Evolutionary conservation across 208 protist species (phyloP), one percentile per base, ranked within the genome.

Genomic region (Wallacemonas rigidus): DNA sequence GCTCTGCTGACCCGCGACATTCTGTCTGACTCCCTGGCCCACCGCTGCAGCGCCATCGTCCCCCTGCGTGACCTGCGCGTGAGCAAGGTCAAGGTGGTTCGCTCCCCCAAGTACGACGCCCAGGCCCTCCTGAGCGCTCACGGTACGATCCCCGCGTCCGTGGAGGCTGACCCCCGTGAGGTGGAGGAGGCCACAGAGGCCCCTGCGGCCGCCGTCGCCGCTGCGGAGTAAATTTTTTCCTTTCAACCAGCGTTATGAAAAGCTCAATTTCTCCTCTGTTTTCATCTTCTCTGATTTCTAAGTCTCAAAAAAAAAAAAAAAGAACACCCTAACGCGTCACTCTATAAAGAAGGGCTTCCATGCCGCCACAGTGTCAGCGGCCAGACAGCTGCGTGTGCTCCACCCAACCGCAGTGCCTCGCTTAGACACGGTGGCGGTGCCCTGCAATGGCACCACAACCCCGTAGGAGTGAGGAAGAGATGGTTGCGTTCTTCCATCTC

Each of bases 41-140:
- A 93, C 80, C 94, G 89, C 64, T 98, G 93, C 88, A 82, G 89
- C 67, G 72, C 81, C 51, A 98, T 99, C 85, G 99, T 98, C 91
- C 99, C 98, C 61, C 80, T 99, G 15, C 91, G 98, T 76, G 97
- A 99, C 76, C 95, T 99, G 45, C 98, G 89, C 92, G 98, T 99
- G 83, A 92, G 98, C 86, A 99, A 99, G 90, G 89, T 95, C 61
- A 98, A 99, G 90, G 89, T 99, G 39, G 74, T 99, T 55, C 98
- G 98, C 83, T 90, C 88, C 47, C 98, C 98, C 78, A 99, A 99
- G 89, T 92, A 98, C 77, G 98, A 99, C 75, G 82, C 81, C 43
- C 77, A 88, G 82, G 93, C 96, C 72, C 90, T 99, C 36, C 72
- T 98, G 72, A 94, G 93, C 80, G 87, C 95, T 53, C 96, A 99